Percentiles rank a stretch among this genome's conserved stretches.
Conservation (phyloP, 2,329 filamentous ascomycete genomes). For the Paramyrothecium roridum region DNA sequence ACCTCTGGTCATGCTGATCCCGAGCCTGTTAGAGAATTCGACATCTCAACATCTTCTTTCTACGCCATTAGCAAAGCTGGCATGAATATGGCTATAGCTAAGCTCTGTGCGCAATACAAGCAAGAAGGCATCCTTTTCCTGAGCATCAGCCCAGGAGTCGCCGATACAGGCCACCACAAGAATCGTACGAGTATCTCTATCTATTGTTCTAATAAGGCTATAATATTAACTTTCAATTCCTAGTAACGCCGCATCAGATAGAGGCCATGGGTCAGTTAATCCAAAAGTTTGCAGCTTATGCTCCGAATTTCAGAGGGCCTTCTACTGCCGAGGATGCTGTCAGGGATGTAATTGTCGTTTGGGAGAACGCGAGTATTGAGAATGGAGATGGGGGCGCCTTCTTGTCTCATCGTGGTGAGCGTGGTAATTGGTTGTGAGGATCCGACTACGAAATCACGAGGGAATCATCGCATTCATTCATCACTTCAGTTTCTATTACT, state of each 20-base stretch:
- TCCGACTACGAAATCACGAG: too few relatives aligned
- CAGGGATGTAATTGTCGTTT: slow-evolving; percentile 24
- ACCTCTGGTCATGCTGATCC: slow-evolving; percentile 42
- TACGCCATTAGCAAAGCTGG: slow-evolving; percentile 50
- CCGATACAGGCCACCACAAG: slow-evolving; percentile 33
- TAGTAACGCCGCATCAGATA: slow-evolving; percentile 17
- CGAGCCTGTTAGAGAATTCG: slow-evolving; percentile 32
- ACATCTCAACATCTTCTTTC: slow-evolving; percentile 26
- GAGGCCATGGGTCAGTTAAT: slow-evolving; percentile 14
- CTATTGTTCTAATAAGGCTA: too few relatives aligned
- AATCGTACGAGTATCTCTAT: slow-evolving; percentile 9
- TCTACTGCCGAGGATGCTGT: slow-evolving; percentile 30
- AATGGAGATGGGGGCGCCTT: slow-evolving; percentile 44
- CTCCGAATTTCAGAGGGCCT: slow-evolving; percentile 31
- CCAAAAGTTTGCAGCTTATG: slow-evolving; percentile 26
- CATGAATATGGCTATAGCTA: slow-evolving; percentile 46
- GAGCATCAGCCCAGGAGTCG: slow-evolving; percentile 46
- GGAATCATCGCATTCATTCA: too few relatives aligned
- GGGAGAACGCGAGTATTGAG: slow-evolving; percentile 35
- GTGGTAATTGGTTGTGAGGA: slow-evolving; percentile 46
- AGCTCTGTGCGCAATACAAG: slow-evolving; percentile 45
- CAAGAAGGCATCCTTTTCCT: slow-evolving; percentile 49
- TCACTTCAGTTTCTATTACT: too few relatives aligned
- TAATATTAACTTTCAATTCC: not conserved
- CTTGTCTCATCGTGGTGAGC: slow-evolving; percentile 45